Percentiles rank a stretch among this genome's conserved stretches.
These are phyloP conservation scores for Prunella vulgaris DNA, from an alignment of 257 asterid genomes.

Conservation along the genomic window DNA sequence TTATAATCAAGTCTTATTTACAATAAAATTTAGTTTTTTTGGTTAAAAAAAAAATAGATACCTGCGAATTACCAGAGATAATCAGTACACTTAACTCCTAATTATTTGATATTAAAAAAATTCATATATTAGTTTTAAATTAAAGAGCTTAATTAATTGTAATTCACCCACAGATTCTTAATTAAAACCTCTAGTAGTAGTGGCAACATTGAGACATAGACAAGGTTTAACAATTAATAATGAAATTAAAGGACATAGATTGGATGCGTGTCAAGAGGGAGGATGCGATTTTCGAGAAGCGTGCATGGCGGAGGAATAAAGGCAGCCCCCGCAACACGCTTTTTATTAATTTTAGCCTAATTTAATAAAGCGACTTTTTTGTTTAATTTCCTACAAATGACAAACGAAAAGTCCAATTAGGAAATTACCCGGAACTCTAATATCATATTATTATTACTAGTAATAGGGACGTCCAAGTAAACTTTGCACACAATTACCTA, in stretches of 20 bases:
- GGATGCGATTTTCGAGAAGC: constrained; percentile 16
- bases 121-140: too few relatives aligned
- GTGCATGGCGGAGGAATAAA: constrained; percentile 2
- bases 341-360: neutral
- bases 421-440: constrained; percentile 34
- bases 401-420: constrained; percentile 21
- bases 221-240: neutral
- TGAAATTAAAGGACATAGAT: constrained; percentile 19
- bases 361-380: constrained; percentile 17
- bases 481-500: neutral
- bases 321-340: neutral
- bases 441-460: neutral
- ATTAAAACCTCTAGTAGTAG: too few relatives aligned
- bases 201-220: too few relatives aligned
- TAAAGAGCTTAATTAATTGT: too few relatives aligned
- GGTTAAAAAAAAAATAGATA: too few relatives aligned
- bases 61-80: neutral
- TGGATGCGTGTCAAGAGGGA: constrained; percentile 6
- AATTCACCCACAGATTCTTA: neutral
- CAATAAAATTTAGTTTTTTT: too few relatives aligned
- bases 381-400: constrained; percentile 12
- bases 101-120: too few relatives aligned
- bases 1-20: too few relatives aligned
- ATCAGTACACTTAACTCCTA: neutral
- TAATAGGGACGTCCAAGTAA: neutral